Evolutionary conservation across 495 filamentous ascomycete species (phyloP).

Genomic region (Aspergillus avenaceus): DNA sequence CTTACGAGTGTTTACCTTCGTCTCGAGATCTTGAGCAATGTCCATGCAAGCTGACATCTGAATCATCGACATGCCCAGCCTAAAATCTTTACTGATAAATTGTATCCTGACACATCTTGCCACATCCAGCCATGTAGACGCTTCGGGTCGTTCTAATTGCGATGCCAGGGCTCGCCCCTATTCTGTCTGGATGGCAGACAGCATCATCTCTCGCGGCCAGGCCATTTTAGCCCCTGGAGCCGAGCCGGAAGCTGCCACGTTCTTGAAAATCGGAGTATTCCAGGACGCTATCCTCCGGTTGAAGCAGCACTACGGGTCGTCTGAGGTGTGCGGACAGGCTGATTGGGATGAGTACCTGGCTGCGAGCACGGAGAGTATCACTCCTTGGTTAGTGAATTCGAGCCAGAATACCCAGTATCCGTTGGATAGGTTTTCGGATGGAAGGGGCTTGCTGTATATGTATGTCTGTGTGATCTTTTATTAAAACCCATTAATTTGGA

Average conservation of each 20-base stretch:
- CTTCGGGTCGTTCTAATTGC: too few species aligned
- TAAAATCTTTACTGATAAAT: too few species aligned
- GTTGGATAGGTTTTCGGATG: slow-evolving; percentile 35
- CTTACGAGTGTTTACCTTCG: too few species aligned
- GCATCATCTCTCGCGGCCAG: slow-evolving; percentile 43
- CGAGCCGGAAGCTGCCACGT: slow-evolving; percentile 23
- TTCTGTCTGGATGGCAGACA: slow-evolving; percentile 45
- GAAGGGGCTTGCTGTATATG: slow-evolving; percentile 34
- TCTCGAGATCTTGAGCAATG: too few species aligned
- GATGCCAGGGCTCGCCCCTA: too few species aligned
- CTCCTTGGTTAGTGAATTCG: slow-evolving; percentile 25
- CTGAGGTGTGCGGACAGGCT: slow-evolving; percentile 9
- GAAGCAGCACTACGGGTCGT: slow-evolving; percentile 18
- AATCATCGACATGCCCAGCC: too few species aligned
- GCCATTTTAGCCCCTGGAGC: slow-evolving; percentile 22
- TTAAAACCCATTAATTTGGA: too few species aligned
- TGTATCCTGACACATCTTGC: too few species aligned
- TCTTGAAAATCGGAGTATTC: slow-evolving; percentile 37
- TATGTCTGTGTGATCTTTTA: slow-evolving; percentile 8
- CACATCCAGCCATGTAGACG: not conserved
- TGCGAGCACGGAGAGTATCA: slow-evolving; percentile 25
- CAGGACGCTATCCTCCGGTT: slow-evolving; percentile 33
- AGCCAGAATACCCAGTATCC: slow-evolving; percentile 29
- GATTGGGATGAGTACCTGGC: slow-evolving; percentile 15
- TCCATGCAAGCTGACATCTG: too few species aligned